Evolutionary conservation across 2,329 filamentous ascomycete species (phyloP).

Genomic region (Emergomyces pasteurianus): DNA sequence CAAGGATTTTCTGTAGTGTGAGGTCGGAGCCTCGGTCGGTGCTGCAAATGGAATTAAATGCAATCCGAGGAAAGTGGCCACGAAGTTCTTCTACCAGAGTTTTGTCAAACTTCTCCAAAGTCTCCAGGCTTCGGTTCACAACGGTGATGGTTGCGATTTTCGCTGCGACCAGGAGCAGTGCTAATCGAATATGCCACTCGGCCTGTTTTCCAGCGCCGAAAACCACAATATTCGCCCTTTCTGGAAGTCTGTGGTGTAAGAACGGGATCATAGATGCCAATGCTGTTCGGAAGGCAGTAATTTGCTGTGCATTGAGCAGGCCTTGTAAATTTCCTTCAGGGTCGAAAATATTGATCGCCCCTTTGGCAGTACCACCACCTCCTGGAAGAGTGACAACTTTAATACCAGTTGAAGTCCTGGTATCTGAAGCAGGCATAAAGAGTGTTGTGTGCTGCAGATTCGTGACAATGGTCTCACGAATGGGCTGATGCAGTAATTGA

Average conservation of each 20-base stretch:
- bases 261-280: slow-evolving; percentile 58
- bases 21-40: slow-evolving; percentile 34
- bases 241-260: slow-evolving; percentile 26
- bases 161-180: slow-evolving; percentile 34
- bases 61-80: slow-evolving; percentile 24
- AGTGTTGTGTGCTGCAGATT: slow-evolving; percentile 44
- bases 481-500: slow-evolving; percentile 31
- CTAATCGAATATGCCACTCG: slow-evolving; percentile 39
- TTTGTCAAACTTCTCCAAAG: slow-evolving; percentile 38
- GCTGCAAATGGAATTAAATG: slow-evolving; percentile 8
- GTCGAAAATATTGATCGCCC: slow-evolving; percentile 57
- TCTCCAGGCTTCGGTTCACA: slow-evolving; percentile 55
- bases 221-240: slow-evolving; percentile 29
- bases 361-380: slow-evolving; percentile 38
- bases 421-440: slow-evolving; percentile 62
- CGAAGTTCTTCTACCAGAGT: slow-evolving; percentile 23
- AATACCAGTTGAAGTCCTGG: slow-evolving; percentile 48
- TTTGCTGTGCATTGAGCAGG: slow-evolving; percentile 58
- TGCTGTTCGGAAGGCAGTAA: slow-evolving; percentile 73
- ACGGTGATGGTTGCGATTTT: slow-evolving; percentile 56
- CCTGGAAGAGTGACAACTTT: slow-evolving; percentile 58
- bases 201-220: slow-evolving; percentile 41
- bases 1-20: slow-evolving; percentile 19
- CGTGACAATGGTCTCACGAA: slow-evolving; percentile 30
- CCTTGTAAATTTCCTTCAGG: slow-evolving; percentile 51